Evolutionary conservation across 2,329 filamentous ascomycete genomes (phyloP), one percentile per base, ranked within the genome.

Genomic region (Diplodia corticola): DNA sequence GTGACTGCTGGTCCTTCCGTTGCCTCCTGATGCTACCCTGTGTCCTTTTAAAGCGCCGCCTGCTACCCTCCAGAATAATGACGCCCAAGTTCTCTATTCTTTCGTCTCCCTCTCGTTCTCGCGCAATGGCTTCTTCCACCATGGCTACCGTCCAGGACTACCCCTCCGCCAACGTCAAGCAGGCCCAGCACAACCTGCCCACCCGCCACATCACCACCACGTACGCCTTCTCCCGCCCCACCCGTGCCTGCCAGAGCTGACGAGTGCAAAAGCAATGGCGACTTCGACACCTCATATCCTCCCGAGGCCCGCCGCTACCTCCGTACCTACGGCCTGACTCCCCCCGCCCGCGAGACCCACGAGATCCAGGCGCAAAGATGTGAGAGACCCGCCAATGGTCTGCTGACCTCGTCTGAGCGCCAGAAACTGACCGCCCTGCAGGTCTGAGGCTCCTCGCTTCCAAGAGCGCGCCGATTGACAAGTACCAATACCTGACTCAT

Each of bases 401-500:
- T 51, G 28, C 20, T 54, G 59, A 20, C 37, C 17, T 2, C 30
- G 9, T 51, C 17, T 13, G 35, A 46, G 49, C 3, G 12, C 44
- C 75, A 10, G 73, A 68, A 67, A 59, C 63, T 20, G 53, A 66
- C 10, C 20, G 26, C 26, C 15, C 22, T 71, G 84, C 73, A 80
- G 90, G 89, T 75, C 87, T 93, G 81, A 88, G 88, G 78, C 89
- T 93, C 81, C 89, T 94, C 73, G 84, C 88, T 67, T 85, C 85
- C 68, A 88, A 90, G 69, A 80, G 85, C 69, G 91, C 90, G 54
- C 81, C 83, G 70, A 88, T 95, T 73, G 91, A 94, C 84, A 92
- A 91, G 82, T 94, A 93, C 80, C 85, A 93, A 65, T 95, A 94
- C 80, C 84, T 95, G 77, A 91, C 89, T 51, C 84, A 86, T 70